Base-by-base conservation (phyloP, 1,284 basidiomycete genomes). In the Sphaerobolus stellatus region DNA sequence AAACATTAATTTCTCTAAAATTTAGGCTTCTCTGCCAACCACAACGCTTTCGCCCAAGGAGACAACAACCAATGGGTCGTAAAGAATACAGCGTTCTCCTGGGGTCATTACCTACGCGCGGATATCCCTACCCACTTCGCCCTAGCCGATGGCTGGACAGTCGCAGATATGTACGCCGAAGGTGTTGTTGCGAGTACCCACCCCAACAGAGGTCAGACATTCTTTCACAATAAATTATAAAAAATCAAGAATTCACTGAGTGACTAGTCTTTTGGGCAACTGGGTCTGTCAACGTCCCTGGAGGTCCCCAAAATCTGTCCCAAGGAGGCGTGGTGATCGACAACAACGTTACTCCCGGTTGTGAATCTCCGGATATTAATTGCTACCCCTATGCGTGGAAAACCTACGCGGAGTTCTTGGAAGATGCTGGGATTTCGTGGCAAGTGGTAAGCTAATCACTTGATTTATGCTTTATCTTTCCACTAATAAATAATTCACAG, bases 81-180 rank as follows among this genome's bases (percentile, higher is more conserved):
- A 18, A 40, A 54, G n/a, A 65, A 65, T 52, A 61, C 62, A 7
- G 61, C 64, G 11, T 64, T 57, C 49, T 64, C 62, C n/a, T 54
- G 63, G 28, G 64, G 60, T 36, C 61, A 66, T 56, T 63, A 57
- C 54, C 52, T 56, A 44, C 59, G 61, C 18, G 34, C 58, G 22
- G 64, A 66, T 58, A 38, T 65, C n/a, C 62, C 64, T 14, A 56
- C 61, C 5, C 62, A 64, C 30, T 66, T 61, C 43, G 59, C 59
- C 25, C 44, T 65, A 2, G 64, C 64, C 6, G 64, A 65, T 22
- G 57, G 47, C 16, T 66, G 60, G 56, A 61, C 58, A 0, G 44
- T 65, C 16, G 62, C 52, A 7, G 64, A 66, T 46, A 51, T 59
- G 50, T 66, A 66, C 55, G 56, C 62, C 20, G 64, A 66, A 56